phyloP scores from a whole-genome alignment of 2,329 filamentous ascomycete genomes.

The Fusarium proliferatum region DNA sequence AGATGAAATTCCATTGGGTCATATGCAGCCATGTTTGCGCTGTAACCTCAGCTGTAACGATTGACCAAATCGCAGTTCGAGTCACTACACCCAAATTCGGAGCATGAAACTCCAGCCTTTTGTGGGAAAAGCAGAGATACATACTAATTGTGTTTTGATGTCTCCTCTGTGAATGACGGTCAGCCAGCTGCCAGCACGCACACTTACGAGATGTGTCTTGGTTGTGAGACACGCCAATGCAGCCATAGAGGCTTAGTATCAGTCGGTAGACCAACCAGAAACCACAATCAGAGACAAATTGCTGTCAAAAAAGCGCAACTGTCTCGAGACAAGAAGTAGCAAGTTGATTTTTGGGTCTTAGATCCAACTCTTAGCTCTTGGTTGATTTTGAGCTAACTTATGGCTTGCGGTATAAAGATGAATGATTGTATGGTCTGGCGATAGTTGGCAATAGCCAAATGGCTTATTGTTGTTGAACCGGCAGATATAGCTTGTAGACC shows the following conservation, averaged over 20 bases:
- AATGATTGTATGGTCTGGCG: background rate
- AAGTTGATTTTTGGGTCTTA: constrained; percentile 3
- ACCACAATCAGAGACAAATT: constrained; percentile 10
- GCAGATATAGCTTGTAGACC: background rate
- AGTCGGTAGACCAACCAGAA: background rate
- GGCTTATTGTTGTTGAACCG: background rate
- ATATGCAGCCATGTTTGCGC: constrained; percentile 6
- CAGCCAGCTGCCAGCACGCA: constrained; percentile 6
- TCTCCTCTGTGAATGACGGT: background rate
- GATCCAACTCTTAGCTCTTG: background rate
- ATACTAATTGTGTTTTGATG: background rate
- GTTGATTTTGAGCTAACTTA: background rate
- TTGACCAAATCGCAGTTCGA: constrained; percentile 14
- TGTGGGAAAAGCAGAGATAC: background rate
- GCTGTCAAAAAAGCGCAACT: constrained; percentile 26
- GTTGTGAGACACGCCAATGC: constrained; percentile 30
- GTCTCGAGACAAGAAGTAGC: constrained; percentile 2
- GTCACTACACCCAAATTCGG: constrained; percentile 25
- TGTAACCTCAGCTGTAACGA: constrained; percentile 13
- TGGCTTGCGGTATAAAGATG: background rate
- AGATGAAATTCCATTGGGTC: background rate
- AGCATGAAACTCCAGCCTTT: constrained; percentile 31
- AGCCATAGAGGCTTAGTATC: constrained; percentile 11
- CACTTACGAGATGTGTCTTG: constrained; percentile 19
- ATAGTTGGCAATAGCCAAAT: background rate